Conservation (phyloP, 345 rosid genomes). For the Punica granatum region DNA sequence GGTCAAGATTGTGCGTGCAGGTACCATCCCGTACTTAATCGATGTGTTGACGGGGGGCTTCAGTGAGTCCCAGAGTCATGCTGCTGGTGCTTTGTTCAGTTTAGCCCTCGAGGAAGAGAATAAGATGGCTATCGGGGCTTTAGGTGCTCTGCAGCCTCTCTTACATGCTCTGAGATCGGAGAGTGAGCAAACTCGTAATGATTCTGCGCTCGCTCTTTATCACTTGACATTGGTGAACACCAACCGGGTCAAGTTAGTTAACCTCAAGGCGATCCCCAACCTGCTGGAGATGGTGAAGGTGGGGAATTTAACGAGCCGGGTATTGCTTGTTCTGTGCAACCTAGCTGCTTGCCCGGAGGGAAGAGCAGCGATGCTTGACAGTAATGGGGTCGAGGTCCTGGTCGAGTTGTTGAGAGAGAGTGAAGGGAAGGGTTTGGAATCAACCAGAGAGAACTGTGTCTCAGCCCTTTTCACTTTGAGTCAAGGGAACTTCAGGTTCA, state of each 20-base stretch:
- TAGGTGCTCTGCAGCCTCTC: conserved; percentile 76
- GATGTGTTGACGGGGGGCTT: conserved; percentile 63
- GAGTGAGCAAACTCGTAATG: conserved; percentile 52
- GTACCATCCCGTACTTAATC: conserved; percentile 55
- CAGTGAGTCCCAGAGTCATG: conserved; percentile 69
- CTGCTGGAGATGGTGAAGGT: conserved; percentile 50
- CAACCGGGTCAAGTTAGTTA: conserved; percentile 52
- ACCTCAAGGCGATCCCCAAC: conserved; percentile 53
- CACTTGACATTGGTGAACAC: conserved; percentile 56
- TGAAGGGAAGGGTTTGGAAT: conserved; percentile 31
- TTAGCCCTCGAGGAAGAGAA: conserved; percentile 70
- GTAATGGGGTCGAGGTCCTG: conserved; percentile 54
- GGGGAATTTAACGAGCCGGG: conserved; percentile 37
- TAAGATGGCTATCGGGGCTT: conserved; percentile 74
- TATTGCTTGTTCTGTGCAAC: conserved; percentile 52
- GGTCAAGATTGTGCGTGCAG: conserved; percentile 59
- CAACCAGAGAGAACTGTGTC: conserved; percentile 55
- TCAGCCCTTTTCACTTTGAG: conserved; percentile 50
- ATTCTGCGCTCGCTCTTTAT: conserved; percentile 73
- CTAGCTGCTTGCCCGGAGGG: conserved; percentile 64
- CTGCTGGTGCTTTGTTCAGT: conserved; percentile 72
- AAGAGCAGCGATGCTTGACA: conserved; percentile 59
- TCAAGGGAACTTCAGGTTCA: conserved; percentile 67
- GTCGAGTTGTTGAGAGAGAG: conserved; percentile 44
- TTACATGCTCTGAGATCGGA: conserved; percentile 56